These are phyloP conservation scores for Trichoderma sp. DNA, from an alignment of 2,329 filamentous ascomycete genomes.

Conservation along the genomic window DNA sequence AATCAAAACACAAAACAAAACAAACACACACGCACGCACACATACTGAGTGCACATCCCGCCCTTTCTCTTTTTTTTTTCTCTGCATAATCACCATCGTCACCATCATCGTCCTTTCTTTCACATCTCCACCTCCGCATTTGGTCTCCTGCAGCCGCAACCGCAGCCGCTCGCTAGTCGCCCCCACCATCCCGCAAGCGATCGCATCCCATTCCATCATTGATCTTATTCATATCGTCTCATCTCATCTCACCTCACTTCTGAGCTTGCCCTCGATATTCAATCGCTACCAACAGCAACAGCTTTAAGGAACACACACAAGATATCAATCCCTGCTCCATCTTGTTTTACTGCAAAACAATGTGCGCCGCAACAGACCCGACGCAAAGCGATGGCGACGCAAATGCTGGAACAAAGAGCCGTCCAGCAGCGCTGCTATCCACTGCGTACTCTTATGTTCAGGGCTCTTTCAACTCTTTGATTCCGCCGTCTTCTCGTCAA, in stretches of 20 bases:
- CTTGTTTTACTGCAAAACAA: not conserved
- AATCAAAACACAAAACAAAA: not conserved
- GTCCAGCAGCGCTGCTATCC: not conserved
- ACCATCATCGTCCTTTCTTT: not conserved
- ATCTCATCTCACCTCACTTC: not conserved
- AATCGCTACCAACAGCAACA: not conserved
- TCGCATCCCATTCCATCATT: not conserved
- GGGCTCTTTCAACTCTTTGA: conserved; percentile 47
- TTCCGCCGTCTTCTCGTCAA: conserved; percentile 61
- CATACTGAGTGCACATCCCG: not conserved
- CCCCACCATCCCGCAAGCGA: not conserved
- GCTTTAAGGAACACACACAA: not conserved
- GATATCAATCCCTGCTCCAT: rapidly evolving
- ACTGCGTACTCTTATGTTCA: conserved; percentile 41
- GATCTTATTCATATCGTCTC: not conserved
- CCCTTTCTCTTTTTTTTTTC: not conserved
- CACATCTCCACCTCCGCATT: not conserved
- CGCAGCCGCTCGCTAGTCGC: not conserved
- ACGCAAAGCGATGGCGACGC: not conserved
- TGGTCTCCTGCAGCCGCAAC: not conserved
- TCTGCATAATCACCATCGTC: not conserved
- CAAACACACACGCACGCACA: not conserved
- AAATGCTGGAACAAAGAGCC: not conserved
- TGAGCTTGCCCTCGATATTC: not conserved
- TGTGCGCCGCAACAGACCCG: not conserved